These are phyloP conservation scores for Lentinula novae-zelandiae DNA, from an alignment of 1,284 basidiomycete genomes.

Conservation along the genomic window DNA sequence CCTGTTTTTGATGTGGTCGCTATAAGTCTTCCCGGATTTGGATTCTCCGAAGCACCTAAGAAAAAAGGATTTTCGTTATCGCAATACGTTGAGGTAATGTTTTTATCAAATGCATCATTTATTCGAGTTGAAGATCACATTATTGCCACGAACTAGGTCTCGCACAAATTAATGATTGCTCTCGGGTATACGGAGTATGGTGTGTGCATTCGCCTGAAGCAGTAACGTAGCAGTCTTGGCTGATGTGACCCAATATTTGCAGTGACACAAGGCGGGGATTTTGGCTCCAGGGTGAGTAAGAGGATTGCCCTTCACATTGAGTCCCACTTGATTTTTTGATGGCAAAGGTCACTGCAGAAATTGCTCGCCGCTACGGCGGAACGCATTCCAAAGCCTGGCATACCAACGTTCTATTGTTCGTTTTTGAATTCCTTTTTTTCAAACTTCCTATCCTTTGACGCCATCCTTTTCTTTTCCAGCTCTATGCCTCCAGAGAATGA, in stretches of 20 bases:
- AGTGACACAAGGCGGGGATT: conserved; percentile 56
- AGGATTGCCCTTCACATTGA: conserved; percentile 21
- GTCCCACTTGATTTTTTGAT: not conserved
- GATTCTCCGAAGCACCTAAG: conserved; percentile 44
- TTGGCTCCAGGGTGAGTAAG: conserved; percentile 30
- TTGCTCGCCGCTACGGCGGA: conserved; percentile 31
- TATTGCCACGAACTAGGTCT: conserved; percentile 25
- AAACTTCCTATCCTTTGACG: not conserved
- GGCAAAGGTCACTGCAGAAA: conserved; percentile 27
- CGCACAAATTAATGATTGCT: conserved; percentile 48
- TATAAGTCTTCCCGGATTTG: conserved; percentile 48
- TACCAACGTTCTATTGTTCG: conserved; percentile 31
- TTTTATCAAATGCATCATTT: not conserved
- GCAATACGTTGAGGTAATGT: conserved; percentile 37
- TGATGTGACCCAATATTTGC: not conserved
- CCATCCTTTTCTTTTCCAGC: not conserved
- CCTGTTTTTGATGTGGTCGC: conserved; percentile 60
- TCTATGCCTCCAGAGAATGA: not conserved
- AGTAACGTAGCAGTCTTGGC: not conserved
- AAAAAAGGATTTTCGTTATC: conserved; percentile 15
- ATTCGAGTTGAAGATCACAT: not conserved
- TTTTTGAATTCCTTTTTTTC: not conserved
- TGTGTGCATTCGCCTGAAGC: conserved; percentile 17
- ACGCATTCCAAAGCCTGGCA: conserved; percentile 37
- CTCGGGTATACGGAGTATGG: conserved; percentile 54